Evolutionary conservation across 306 rosid genomes (phyloP).

Genomic region (Inga leiocalycina): DNA sequence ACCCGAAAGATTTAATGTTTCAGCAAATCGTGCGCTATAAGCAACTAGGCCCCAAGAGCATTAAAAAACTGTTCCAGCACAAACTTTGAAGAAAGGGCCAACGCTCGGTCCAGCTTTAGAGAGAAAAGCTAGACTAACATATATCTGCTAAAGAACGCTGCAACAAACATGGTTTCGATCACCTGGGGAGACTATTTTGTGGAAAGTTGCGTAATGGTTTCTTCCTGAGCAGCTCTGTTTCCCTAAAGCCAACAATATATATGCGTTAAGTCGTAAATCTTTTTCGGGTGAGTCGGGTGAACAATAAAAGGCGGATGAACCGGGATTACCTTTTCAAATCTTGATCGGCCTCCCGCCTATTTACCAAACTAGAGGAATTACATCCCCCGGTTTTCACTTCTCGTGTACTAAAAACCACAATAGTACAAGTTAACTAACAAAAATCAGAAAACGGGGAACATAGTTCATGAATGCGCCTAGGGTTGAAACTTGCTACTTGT

Average conservation of each 20-base stretch:
- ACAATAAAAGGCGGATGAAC: neutral
- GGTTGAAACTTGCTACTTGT: neutral
- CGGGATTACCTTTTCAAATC: slow-evolving; percentile 63
- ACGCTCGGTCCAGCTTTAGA: slow-evolving; percentile 37
- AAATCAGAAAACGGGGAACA: neutral
- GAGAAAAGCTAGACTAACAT: slow-evolving; percentile 32
- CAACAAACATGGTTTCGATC: slow-evolving; percentile 23
- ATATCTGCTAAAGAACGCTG: neutral
- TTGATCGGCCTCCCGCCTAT: slow-evolving; percentile 52
- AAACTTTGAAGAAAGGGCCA: neutral
- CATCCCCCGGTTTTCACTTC: slow-evolving; percentile 35
- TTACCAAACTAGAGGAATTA: slow-evolving; percentile 55
- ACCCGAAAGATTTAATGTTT: neutral
- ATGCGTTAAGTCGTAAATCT: slow-evolving; percentile 34
- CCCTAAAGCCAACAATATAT: slow-evolving; percentile 48
- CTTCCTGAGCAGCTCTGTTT: slow-evolving; percentile 76
- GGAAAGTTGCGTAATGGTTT: slow-evolving; percentile 90
- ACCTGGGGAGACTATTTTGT: slow-evolving; percentile 74
- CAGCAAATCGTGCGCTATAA: neutral
- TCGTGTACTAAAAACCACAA: slow-evolving; percentile 39
- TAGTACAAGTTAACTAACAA: slow-evolving; percentile 20
- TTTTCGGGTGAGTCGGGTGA: slow-evolving; percentile 16
- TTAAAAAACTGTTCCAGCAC: neutral
- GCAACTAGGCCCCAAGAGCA: neutral
- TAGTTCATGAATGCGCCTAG: neutral